A percentile compares a stretch with the other conserved stretches of the same genome.
These are phyloP conservation scores for Mangifera indica DNA, from an alignment of 345 rosid species.

Conservation along the genomic window DNA sequence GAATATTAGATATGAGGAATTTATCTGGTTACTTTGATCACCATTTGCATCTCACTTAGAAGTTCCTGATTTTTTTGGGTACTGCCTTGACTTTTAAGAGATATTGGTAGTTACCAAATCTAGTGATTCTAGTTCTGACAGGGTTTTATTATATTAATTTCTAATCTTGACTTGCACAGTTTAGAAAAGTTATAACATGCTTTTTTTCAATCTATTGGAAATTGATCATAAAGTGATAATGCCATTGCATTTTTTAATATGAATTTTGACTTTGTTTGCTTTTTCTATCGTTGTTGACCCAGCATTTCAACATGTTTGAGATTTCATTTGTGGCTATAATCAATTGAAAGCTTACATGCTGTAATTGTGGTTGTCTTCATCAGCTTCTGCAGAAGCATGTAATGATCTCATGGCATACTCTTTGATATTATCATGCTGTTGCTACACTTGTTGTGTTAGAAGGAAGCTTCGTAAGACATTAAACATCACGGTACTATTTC, in stretches of 20 bases:
- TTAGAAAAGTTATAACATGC: neutral
- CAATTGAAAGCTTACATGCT: conserved; percentile 19
- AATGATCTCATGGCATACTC: conserved; percentile 94
- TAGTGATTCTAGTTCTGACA: neutral
- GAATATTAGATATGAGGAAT: neutral
- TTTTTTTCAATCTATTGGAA: neutral
- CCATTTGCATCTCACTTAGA: neutral
- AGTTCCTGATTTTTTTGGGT: neutral
- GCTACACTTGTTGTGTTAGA: conserved; percentile 94
- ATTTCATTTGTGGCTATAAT: conserved; percentile 11
- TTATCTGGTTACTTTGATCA: too few species aligned
- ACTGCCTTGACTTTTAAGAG: neutral
- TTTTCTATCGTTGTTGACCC: neutral
- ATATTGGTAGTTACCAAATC: neutral
- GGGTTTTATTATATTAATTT: neutral
- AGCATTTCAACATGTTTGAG: neutral
- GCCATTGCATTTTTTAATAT: neutral
- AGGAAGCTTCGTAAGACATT: conserved; percentile 83
- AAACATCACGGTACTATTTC: conserved; percentile 68
- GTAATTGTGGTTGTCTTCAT: conserved; percentile 16
- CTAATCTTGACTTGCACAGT: neutral
- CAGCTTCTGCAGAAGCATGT: conserved; percentile 97
- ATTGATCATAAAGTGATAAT: neutral
- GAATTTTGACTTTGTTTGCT: neutral
- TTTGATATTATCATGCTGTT: conserved; percentile 89